A percentile compares a stretch with the other conserved stretches of the same genome.
Evolutionary conservation across 306 rosid genomes (phyloP).

Genomic region (Quillaja saponaria): DNA sequence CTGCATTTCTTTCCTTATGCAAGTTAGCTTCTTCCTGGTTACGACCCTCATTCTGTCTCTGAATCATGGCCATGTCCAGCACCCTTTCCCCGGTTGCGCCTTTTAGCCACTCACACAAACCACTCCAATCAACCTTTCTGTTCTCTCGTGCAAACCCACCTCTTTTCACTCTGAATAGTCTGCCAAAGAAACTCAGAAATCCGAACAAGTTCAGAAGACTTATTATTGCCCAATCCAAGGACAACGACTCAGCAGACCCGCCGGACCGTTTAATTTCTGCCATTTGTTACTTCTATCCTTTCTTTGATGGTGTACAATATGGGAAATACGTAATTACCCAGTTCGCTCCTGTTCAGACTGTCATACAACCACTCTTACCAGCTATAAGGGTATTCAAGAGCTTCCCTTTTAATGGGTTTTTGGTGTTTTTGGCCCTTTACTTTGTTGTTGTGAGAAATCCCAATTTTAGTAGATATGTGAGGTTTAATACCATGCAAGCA

Average conservation of each 20-base stretch:
- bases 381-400: conserved; percentile 87
- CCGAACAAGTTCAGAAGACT: conserved; percentile 38
- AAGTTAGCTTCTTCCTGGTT: conserved; percentile 9
- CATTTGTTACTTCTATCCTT: conserved; percentile 84
- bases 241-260: conserved; percentile 55
- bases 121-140: conserved; percentile 45
- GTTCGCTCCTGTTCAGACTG: conserved; percentile 66
- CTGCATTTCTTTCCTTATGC: neutral
- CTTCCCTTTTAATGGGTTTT: conserved; percentile 82
- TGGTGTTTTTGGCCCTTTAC: conserved; percentile 81
- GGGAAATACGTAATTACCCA: conserved; percentile 82
- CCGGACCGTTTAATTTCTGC: conserved; percentile 87
- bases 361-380: conserved; percentile 72
- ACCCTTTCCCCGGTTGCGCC: conserved; percentile 36
- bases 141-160: conserved; percentile 25
- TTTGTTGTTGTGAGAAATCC: conserved; percentile 90
- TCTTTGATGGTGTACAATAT: conserved; percentile 85
- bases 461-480: conserved; percentile 80
- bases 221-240: conserved; percentile 62
- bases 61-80: conserved; percentile 46
- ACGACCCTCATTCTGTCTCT: neutral
- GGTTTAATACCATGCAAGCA: conserved; percentile 98
- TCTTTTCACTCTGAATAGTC: conserved; percentile 30
- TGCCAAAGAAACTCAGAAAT: conserved; percentile 34
- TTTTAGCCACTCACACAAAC: conserved; percentile 37